Evolutionary conservation across 2,329 filamentous ascomycete genomes (phyloP).

Genomic region (Pyrenophora graminea): DNA sequence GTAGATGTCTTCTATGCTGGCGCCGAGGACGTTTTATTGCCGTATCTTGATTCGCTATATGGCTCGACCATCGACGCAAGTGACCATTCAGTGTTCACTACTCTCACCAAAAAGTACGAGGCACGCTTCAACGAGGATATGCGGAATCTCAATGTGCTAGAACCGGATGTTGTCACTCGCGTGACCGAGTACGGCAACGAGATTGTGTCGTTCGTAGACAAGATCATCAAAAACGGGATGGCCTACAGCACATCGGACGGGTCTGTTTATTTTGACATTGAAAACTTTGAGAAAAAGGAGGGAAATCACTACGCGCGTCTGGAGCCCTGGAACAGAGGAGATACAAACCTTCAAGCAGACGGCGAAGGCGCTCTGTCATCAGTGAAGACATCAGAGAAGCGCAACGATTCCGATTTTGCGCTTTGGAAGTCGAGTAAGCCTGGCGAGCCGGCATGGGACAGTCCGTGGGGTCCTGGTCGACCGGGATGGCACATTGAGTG

Average conservation of each 20-base stretch:
- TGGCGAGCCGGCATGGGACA: slow-evolving; percentile 88
- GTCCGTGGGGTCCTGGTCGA: slow-evolving; percentile 82
- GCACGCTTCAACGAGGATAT: slow-evolving; percentile 88
- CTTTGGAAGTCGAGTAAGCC: slow-evolving; percentile 92
- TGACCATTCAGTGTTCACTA: slow-evolving; percentile 79
- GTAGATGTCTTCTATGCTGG: slow-evolving; percentile 59
- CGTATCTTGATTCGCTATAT: slow-evolving; percentile 73
- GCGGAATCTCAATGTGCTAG: slow-evolving; percentile 79
- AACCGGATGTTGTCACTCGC: slow-evolving; percentile 79
- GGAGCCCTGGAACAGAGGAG: slow-evolving; percentile 81
- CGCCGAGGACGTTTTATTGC: slow-evolving; percentile 72
- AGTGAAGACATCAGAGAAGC: slow-evolving; percentile 66
- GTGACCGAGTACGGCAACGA: slow-evolving; percentile 92
- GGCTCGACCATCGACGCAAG: slow-evolving; percentile 61
- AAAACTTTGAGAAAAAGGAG: slow-evolving; percentile 73
- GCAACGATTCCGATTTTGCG: slow-evolving; percentile 81
- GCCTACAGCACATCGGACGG: slow-evolving; percentile 77
- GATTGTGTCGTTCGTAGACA: slow-evolving; percentile 83
- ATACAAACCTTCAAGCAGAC: slow-evolving; percentile 82
- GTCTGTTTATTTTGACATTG: slow-evolving; percentile 93
- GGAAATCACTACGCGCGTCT: slow-evolving; percentile 86
- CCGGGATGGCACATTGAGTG: slow-evolving; percentile 98
- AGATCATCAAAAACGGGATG: slow-evolving; percentile 81
- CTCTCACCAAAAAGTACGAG: slow-evolving; percentile 84
- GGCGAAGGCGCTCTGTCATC: slow-evolving; percentile 79